Evolutionary conservation across 208 protist species (phyloP).

Genomic region (Borovskyia barvae): DNA sequence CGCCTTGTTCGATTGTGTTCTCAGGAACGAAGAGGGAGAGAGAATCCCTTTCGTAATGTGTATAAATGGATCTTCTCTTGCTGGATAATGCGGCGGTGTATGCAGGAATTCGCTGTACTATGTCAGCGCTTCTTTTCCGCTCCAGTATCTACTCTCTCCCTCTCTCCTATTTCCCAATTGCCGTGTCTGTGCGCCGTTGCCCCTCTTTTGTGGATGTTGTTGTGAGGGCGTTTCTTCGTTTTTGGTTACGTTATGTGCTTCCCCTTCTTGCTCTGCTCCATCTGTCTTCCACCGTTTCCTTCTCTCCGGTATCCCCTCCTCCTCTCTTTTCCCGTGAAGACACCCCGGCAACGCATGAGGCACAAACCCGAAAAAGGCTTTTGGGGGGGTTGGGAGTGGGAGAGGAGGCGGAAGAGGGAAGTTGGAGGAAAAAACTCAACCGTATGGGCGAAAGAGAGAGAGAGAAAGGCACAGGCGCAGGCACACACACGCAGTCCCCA

Average conservation of each 20-base stretch:
- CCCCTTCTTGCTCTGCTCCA: not conserved
- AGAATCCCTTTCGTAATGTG: too few species aligned
- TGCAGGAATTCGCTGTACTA: too few species aligned
- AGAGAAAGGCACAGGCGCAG: too few species aligned
- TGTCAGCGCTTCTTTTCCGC: not conserved
- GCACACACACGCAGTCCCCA: too few species aligned
- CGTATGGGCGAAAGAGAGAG: too few species aligned
- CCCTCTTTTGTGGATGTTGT: not conserved
- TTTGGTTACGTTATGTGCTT: conserved; percentile 8
- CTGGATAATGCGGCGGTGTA: too few species aligned
- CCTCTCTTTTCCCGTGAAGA: not conserved
- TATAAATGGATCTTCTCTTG: too few species aligned
- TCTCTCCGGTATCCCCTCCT: not conserved
- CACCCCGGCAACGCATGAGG: not conserved
- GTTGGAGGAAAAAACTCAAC: too few species aligned
- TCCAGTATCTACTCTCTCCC: not conserved
- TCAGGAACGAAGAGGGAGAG: too few species aligned
- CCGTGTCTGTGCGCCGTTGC: too few species aligned
- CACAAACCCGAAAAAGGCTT: not conserved
- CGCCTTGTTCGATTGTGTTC: too few species aligned
- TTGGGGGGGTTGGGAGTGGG: not conserved
- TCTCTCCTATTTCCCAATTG: not conserved
- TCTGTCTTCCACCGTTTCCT: not conserved
- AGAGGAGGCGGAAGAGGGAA: too few species aligned
- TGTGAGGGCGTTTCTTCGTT: not conserved